Percentiles rank a stretch among this genome's conserved stretches.
These are phyloP conservation scores for Fusarium sp. DNA, from an alignment of 2,329 filamentous ascomycete genomes.

Conservation along the genomic window DNA sequence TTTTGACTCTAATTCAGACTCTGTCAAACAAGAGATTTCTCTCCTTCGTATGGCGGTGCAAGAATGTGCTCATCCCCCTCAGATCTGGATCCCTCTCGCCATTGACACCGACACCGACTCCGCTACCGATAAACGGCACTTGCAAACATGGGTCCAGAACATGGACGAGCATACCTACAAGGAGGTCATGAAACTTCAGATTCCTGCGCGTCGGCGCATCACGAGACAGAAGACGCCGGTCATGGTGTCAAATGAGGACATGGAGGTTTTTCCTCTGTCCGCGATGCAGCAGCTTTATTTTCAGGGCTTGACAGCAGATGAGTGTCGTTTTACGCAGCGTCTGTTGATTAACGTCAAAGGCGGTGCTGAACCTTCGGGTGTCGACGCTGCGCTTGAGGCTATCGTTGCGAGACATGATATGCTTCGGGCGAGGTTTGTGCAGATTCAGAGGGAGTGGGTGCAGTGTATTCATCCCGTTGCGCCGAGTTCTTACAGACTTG, in stretches of 20 bases:
- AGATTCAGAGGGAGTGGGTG: slow-evolving; percentile 55
- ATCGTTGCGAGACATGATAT: slow-evolving; percentile 63
- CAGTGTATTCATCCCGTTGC: slow-evolving; percentile 57
- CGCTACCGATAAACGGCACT: slow-evolving; percentile 54
- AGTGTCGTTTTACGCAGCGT: slow-evolving; percentile 63
- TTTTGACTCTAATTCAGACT: slow-evolving; percentile 51
- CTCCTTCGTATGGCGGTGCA: slow-evolving; percentile 55
- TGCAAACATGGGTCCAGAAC: slow-evolving; percentile 67
- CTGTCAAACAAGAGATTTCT: slow-evolving; percentile 55
- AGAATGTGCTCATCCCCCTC: slow-evolving; percentile 54
- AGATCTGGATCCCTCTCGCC: slow-evolving; percentile 61
- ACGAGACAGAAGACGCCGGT: slow-evolving; percentile 14
- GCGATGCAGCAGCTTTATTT: slow-evolving; percentile 67
- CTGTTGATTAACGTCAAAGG: slow-evolving; percentile 59
- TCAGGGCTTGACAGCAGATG: slow-evolving; percentile 55
- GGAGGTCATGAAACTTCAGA: slow-evolving; percentile 58
- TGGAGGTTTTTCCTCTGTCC: slow-evolving; percentile 58
- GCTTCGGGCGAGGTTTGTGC: slow-evolving; percentile 60
- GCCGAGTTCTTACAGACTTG: slow-evolving; percentile 57
- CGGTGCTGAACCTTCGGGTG: slow-evolving; percentile 54
- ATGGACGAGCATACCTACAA: slow-evolving; percentile 59
- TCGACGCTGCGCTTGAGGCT: slow-evolving; percentile 61
- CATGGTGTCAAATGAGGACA: slow-evolving; percentile 40
- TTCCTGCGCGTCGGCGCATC: slow-evolving; percentile 50
- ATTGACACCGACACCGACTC: slow-evolving; percentile 50